Evolutionary conservation across 768 basidiomycete genomes (phyloP), one percentile per base, ranked within the genome.

Genomic region (Lentinula raphanica): DNA sequence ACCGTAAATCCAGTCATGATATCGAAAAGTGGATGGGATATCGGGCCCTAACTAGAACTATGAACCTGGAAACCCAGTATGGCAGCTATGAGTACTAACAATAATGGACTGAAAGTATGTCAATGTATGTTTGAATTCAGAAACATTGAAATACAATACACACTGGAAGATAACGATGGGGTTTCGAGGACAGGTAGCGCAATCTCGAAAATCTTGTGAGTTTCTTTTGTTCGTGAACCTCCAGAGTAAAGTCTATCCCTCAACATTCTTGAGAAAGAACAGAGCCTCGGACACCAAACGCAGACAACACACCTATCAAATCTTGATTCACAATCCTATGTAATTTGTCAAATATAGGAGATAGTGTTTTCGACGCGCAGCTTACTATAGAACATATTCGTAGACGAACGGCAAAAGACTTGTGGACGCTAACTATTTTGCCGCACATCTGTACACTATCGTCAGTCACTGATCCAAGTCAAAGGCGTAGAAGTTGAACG

Each of bases 391-490:
- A 59, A 60, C 86, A 88, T 8, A 85, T 46, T 36, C 80, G 73
- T 25, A 78, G 58, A 27, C 75, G 70, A 2, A 81, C 63, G 1
- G 79, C 71, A 61, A 81, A 87, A 12, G 84, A 84, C 1, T 56
- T 55, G 61, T 76, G 84, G 65, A 74, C 69, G 5, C 60, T 59
- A 3, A 77, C 79, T 7, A 54, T 15, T 50, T 68, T 68, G 13
- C 58, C 49, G 63, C 87, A 85, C 3, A 64, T 57, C 77, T 81
- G 46, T 15, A 48, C 59, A 19, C 5, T 35, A 35, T 35, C 32
- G 32, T 35, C 9, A 35, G 32, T 8, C 13, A 35, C 5, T 35
- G 32, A 5, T 35, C 13, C 32, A 35, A n/a, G 1, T 35, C 32
- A 8, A 13, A 35, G 1, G 32, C 13, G 8, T 35, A 8, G 32